phyloP scores from a whole-genome alignment of 192 early-diverging fungal species.

The Gonapodya sp. region DNA sequence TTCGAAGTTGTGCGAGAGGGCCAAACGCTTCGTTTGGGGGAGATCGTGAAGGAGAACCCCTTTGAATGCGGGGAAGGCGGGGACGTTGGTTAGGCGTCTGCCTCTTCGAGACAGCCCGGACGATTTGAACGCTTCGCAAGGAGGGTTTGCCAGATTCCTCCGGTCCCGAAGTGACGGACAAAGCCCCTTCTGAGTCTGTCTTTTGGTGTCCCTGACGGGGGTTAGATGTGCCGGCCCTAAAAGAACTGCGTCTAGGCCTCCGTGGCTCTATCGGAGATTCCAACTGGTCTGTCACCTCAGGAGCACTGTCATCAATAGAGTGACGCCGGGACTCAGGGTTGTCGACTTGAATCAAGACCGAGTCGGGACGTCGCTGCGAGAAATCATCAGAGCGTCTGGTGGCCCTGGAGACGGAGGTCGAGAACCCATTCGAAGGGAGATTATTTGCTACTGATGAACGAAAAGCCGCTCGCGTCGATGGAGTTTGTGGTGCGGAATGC shows the following conservation, averaged over 20 bases:
- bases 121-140: neutral
- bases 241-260: neutral
- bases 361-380: neutral
- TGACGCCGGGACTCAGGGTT: neutral
- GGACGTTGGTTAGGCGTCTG: neutral
- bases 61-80: neutral
- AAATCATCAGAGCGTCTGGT: neutral
- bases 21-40: neutral
- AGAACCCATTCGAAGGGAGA: neutral
- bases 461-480: neutral
- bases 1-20: neutral
- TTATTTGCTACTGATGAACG: neutral
- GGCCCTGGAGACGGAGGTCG: neutral
- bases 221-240: neutral
- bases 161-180: neutral
- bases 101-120: neutral
- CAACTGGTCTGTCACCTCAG: neutral
- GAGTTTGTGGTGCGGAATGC: neutral
- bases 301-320: neutral
- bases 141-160: neutral
- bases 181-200: neutral
- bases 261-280: neutral
- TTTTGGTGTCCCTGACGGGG: neutral
- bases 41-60: neutral
- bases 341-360: neutral